These are phyloP conservation scores for Vairimorpha necatrix DNA, from an alignment of 371 early-diverging fungal species.

Conservation along the genomic window DNA sequence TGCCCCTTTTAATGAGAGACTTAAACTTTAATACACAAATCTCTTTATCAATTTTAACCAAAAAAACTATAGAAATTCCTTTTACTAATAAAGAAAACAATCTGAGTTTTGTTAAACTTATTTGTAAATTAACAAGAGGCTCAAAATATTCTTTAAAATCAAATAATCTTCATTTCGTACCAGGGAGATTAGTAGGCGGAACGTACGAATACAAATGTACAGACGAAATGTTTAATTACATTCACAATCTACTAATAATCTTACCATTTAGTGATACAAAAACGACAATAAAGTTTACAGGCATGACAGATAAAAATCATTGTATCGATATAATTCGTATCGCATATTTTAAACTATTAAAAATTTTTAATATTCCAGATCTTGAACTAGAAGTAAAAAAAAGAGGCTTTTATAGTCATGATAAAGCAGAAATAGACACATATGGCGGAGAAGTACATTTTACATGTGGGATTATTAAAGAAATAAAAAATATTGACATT, in stretches of 20 bases:
- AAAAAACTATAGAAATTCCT: not conserved
- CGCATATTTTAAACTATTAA: conserved; percentile 31
- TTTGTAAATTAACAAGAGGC: not conserved
- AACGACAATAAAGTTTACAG: conserved; percentile 71
- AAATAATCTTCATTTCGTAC: conserved; percentile 6
- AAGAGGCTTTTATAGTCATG: conserved; percentile 84
- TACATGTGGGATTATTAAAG: conserved; percentile 72
- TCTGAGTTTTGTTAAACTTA: not conserved
- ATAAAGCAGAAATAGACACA: conserved; percentile 70
- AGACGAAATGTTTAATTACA: conserved; percentile 46
- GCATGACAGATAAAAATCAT: conserved; percentile 80
- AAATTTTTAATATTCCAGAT: conserved; percentile 20
- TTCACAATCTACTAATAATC: conserved; percentile 78
- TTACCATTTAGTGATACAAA: conserved; percentile 82
- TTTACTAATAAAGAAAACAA: not conserved
- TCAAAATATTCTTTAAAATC: not conserved
- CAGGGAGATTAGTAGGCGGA: conserved; percentile 44
- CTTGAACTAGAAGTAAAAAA: conserved; percentile 68
- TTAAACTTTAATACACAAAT: not conserved
- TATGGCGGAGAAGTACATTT: conserved; percentile 82
- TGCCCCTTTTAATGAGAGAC: too few relatives aligned
- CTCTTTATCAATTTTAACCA: not conserved
- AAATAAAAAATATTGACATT: conserved; percentile 73
- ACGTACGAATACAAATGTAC: not conserved
- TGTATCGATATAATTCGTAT: conserved; percentile 45